Conservation (phyloP, 1,284 basidiomycete species). For the Leccinum subfulvum region DNA sequence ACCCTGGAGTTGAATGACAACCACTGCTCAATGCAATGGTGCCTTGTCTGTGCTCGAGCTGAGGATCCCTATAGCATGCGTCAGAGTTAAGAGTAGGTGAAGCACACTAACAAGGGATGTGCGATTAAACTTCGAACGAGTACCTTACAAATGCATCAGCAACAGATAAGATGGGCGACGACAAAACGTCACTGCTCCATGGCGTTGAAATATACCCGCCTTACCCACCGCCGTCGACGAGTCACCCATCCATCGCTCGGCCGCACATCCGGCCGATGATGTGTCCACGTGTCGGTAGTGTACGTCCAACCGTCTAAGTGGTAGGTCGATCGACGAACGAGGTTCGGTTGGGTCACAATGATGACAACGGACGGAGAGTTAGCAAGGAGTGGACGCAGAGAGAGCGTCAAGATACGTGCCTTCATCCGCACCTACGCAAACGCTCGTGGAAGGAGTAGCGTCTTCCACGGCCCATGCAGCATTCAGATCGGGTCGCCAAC, state of each 20-base stretch:
- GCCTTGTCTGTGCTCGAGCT: background rate
- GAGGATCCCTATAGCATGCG: background rate
- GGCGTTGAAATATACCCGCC: slow-evolving; percentile 55
- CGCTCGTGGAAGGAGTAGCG: slow-evolving; percentile 9
- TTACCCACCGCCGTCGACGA: slow-evolving; percentile 62
- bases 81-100: background rate
- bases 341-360: background rate
- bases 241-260: slow-evolving; percentile 51
- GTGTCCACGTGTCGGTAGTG: slow-evolving; percentile 69
- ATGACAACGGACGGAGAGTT: background rate
- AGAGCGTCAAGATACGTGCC: slow-evolving; percentile 7
- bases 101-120: background rate
- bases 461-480: slow-evolving; percentile 26
- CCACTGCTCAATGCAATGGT: background rate
- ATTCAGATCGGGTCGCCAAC: slow-evolving; percentile 66
- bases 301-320: slow-evolving; percentile 72
- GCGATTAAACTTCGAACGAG: background rate
- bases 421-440: slow-evolving; percentile 33
- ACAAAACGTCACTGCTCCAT: background rate
- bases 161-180: background rate
- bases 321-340: background rate
- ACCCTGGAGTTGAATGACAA: background rate
- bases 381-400: background rate
- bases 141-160: background rate
- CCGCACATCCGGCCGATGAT: slow-evolving; percentile 47